These are phyloP conservation scores for Pouteria glomerata DNA, from an alignment of 148 eudicot genomes.

Conservation along the genomic window DNA sequence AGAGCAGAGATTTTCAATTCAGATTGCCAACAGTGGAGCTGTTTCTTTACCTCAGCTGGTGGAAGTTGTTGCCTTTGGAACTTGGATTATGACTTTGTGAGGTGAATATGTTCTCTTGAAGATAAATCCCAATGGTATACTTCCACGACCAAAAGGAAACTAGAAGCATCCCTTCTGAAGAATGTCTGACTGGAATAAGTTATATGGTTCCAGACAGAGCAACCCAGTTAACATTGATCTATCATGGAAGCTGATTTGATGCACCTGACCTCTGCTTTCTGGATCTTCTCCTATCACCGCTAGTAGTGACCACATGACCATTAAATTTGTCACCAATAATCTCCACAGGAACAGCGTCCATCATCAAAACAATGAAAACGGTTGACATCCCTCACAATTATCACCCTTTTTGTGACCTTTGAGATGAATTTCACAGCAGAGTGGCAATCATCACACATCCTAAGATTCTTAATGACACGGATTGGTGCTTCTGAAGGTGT, in stretches of 20 bases:
- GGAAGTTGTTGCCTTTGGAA: background rate
- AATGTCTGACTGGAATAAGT: background rate
- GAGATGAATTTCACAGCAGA: constrained; percentile 40
- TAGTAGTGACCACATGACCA: background rate
- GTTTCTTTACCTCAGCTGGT: background rate
- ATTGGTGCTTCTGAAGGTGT: constrained; percentile 40
- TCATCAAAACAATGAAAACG: constrained; percentile 39
- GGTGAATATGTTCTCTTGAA: background rate
- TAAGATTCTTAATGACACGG: constrained; percentile 37
- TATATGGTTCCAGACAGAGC: no score
- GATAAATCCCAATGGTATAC: background rate
- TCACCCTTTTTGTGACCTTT: constrained; percentile 31
- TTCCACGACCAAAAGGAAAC: background rate
- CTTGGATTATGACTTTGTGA: background rate
- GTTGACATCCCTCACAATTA: constrained; percentile 45
- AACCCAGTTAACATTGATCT: background rate
- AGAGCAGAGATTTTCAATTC: background rate
- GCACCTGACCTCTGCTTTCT: background rate
- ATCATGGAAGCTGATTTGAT: no score
- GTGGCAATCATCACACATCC: constrained; percentile 55
- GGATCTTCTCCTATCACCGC: background rate
- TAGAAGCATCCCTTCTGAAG: background rate
- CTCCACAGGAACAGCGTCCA: constrained; percentile 41
- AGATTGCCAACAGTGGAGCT: background rate
- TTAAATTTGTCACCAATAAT: constrained; percentile 33